phyloP scores from a whole-genome alignment of 495 filamentous ascomycete species.

The Symbiotaphrina buchneri region DNA sequence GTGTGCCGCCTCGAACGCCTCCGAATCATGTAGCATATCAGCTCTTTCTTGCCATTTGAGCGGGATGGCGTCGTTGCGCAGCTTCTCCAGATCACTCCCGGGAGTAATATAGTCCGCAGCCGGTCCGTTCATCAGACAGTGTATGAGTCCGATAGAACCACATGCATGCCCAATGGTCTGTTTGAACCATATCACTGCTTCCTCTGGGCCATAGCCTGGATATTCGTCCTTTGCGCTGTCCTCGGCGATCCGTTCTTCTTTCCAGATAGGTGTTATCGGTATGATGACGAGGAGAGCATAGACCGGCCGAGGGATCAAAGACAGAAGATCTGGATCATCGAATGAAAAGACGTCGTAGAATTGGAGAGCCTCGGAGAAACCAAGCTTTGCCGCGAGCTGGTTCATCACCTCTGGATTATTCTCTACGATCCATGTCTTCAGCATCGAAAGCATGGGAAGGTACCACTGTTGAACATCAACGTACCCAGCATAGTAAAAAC shows the following conservation, averaged over 20 bases:
- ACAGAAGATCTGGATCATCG: constrained; percentile 53
- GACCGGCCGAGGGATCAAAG: constrained; percentile 64
- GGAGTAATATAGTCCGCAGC: not conserved
- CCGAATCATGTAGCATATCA: not conserved
- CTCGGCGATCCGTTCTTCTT: constrained; percentile 37
- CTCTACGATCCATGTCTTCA: too few relatives aligned
- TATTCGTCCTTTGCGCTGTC: constrained; percentile 30
- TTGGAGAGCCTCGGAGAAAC: constrained; percentile 36
- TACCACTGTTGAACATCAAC: not conserved
- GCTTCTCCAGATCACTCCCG: not conserved
- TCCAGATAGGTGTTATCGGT: constrained; percentile 50
- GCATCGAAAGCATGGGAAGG: too few relatives aligned
- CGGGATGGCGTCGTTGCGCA: not conserved
- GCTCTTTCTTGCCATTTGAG: not conserved
- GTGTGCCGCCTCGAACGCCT: not conserved
- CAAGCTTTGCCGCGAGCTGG: constrained; percentile 49
- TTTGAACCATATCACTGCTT: constrained; percentile 57
- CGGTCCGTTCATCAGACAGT: constrained; percentile 11
- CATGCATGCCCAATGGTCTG: constrained; percentile 82
- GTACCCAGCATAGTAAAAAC: not conserved
- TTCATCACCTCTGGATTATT: constrained; percentile 64
- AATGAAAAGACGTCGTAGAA: constrained; percentile 76
- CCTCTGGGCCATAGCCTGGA: constrained; percentile 12
- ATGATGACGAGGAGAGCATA: constrained; percentile 71
- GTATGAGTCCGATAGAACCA: constrained; percentile 63